These are phyloP conservation scores for Aspergillus pseudoviridinutans DNA, from an alignment of 2,329 filamentous ascomycete genomes.

Conservation along the genomic window DNA sequence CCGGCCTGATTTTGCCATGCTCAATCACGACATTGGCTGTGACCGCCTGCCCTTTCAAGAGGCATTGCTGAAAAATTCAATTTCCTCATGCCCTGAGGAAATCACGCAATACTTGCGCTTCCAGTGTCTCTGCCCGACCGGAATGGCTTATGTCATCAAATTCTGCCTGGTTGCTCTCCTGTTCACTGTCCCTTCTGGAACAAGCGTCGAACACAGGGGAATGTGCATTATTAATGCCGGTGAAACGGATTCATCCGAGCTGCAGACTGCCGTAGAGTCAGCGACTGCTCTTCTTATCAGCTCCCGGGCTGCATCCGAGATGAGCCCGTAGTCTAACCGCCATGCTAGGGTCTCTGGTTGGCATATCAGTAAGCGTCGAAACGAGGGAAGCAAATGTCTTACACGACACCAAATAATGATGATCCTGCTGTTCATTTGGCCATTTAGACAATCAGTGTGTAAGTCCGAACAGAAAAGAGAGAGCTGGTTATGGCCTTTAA, in stretches of 20 bases:
- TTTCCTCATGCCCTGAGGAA: conserved; percentile 27
- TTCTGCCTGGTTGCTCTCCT: conserved; percentile 11
- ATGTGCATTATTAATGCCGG: neutral
- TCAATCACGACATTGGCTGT: conserved; percentile 27
- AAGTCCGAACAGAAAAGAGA: neutral
- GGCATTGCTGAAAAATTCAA: conserved; percentile 24
- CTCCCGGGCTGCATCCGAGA: neutral
- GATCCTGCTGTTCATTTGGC: neutral
- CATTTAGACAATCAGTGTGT: too few relatives aligned
- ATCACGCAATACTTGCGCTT: conserved; percentile 40
- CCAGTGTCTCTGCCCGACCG: conserved; percentile 16
- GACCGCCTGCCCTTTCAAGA: conserved; percentile 26
- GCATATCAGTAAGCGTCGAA: neutral
- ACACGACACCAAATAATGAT: neutral
- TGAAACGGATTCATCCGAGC: neutral
- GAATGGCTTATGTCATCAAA: conserved; percentile 10
- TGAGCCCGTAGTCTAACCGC: neutral
- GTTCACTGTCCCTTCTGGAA: conserved; percentile 13
- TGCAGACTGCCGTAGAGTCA: neutral
- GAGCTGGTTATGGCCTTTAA: neutral
- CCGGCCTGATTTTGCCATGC: conserved; percentile 21
- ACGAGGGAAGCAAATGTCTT: neutral
- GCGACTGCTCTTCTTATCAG: neutral
- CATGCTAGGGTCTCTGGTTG: neutral
- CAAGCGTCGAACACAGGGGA: conserved; percentile 1